Evolutionary conservation across 768 basidiomycete species (phyloP).

Genomic region (Mrakia blollopis): DNA sequence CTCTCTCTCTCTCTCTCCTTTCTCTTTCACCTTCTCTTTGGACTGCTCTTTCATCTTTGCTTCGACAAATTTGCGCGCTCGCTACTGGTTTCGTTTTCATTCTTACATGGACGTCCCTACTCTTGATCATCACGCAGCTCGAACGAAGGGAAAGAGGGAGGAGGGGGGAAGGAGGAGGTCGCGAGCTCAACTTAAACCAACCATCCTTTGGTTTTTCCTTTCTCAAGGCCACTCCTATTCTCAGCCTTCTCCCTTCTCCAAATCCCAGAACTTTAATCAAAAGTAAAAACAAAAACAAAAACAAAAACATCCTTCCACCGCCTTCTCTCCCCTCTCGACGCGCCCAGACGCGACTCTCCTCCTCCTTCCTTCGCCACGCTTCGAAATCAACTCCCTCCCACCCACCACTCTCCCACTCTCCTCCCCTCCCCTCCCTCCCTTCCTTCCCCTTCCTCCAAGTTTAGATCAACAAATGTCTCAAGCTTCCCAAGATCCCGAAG

Average conservation of each 20-base stretch:
- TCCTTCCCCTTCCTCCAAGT: background rate
- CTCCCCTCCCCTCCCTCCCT: background rate
- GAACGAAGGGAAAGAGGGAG: too few species aligned
- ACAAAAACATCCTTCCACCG: too few species aligned
- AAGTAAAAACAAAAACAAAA: too few species aligned
- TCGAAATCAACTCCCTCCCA: background rate
- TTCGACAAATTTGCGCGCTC: background rate
- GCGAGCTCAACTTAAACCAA: too few species aligned
- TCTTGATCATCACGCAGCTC: too few species aligned
- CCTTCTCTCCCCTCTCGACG: background rate
- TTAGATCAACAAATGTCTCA: background rate
- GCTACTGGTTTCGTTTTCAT: background rate
- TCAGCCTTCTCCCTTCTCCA: too few species aligned
- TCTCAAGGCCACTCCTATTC: too few species aligned
- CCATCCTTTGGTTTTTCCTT: too few species aligned
- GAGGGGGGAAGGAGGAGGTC: too few species aligned
- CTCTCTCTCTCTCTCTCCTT: background rate
- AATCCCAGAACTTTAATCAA: too few species aligned
- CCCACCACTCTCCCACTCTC: background rate
- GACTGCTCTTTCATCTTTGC: background rate
- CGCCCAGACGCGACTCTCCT: background rate
- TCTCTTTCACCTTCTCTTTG: background rate
- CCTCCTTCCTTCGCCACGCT: background rate
- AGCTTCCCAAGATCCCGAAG: slow-evolving; percentile 13
- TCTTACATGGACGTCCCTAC: too few species aligned